A percentile compares a stretch with the other conserved stretches of the same genome.
Evolutionary conservation across 2,329 filamentous ascomycete genomes (phyloP).

Genomic region (Xylariaceae sp.): DNA sequence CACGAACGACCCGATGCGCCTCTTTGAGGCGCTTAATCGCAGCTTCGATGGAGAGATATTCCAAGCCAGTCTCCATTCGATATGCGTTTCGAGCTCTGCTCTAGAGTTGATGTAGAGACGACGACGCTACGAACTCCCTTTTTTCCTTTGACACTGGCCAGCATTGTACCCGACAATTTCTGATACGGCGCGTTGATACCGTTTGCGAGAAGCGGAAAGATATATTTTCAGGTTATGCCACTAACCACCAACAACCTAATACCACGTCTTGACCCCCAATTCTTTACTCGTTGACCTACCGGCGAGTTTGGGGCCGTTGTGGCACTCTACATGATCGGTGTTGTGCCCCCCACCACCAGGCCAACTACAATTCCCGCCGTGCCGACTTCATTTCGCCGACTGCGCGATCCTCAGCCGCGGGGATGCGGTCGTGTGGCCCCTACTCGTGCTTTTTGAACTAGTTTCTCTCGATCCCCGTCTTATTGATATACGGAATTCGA

Average conservation of each 20-base stretch:
- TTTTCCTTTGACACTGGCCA: constrained; percentile 28
- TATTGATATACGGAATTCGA: constrained; percentile 22
- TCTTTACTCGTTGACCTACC: constrained; percentile 10
- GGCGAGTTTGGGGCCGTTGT: constrained; percentile 4
- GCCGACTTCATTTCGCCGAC: constrained; percentile 2
- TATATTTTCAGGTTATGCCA: constrained; percentile 23
- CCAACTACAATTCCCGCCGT: constrained; percentile 1
- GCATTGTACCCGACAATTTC: constrained; percentile 28
- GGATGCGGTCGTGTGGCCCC: constrained; percentile 5
- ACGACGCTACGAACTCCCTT: constrained; percentile 45
- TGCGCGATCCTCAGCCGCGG: constrained; percentile 7
- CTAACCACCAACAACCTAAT: constrained; percentile 29
- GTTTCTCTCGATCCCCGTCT: constrained; percentile 11
- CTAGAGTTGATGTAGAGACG: constrained; percentile 39
- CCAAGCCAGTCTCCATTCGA: constrained; percentile 37
- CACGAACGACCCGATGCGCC: constrained; percentile 13
- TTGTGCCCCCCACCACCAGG: neutral
- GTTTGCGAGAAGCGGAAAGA: constrained; percentile 21
- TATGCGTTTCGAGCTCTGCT: constrained; percentile 38
- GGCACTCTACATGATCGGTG: constrained; percentile 7
- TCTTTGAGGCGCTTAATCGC: constrained; percentile 9
- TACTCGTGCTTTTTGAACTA: constrained; percentile 22
- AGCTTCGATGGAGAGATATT: constrained; percentile 25
- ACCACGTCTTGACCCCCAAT: constrained; percentile 21
- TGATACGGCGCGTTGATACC: constrained; percentile 23